These are phyloP conservation scores for Paramarasmius palmivorus DNA, from an alignment of 1,284 basidiomycete genomes.

Conservation along the genomic window DNA sequence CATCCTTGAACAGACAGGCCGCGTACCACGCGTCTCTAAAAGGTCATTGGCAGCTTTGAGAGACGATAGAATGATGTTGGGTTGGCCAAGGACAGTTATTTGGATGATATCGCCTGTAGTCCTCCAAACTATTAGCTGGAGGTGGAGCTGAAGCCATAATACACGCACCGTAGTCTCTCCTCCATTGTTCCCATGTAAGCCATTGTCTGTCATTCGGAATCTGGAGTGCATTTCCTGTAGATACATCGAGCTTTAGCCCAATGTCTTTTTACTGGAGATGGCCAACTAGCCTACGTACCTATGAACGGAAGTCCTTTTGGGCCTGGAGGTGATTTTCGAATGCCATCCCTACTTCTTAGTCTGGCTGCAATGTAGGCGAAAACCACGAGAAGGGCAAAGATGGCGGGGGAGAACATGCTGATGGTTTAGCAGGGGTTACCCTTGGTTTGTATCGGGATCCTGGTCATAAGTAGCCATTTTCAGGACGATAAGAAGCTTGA, in stretches of 20 bases:
- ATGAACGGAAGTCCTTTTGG: not conserved
- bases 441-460: too few species aligned
- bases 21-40: constrained; percentile 11
- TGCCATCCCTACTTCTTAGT: too few species aligned
- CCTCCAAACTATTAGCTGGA: not conserved
- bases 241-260: not conserved
- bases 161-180: constrained; percentile 15
- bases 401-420: too few species aligned
- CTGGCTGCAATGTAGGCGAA: too few species aligned
- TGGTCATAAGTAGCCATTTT: too few species aligned
- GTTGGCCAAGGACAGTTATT: constrained; percentile 4
- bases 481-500: too few species aligned
- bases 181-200: constrained; percentile 16
- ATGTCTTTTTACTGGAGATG: not conserved
- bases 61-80: constrained; percentile 17
- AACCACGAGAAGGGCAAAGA: too few species aligned
- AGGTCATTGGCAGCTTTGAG: constrained; percentile 16
- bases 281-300: not conserved
- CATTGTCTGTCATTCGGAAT: constrained; percentile 14
- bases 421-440: too few species aligned
- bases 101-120: not conserved
- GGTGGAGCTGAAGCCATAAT: not conserved
- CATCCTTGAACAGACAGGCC: too few species aligned
- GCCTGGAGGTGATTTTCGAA: not conserved
- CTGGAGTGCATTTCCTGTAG: constrained; percentile 15